phyloP scores from a whole-genome alignment of 345 rosid species.

The Eucalyptus guilfoylei region DNA sequence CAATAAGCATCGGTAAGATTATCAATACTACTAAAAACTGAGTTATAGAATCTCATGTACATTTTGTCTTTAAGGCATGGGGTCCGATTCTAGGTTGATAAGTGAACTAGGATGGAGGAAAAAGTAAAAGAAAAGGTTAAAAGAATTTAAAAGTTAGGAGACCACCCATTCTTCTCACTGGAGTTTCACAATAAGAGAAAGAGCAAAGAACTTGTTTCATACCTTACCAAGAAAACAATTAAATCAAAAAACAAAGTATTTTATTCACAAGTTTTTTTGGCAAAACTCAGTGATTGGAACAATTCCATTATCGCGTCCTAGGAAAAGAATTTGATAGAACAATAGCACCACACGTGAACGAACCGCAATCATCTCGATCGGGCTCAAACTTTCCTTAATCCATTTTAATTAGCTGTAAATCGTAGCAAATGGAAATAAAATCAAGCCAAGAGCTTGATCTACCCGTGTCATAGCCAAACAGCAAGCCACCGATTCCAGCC shows the following conservation, averaged over 20 bases:
- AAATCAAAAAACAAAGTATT: neutral
- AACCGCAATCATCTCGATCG: neutral
- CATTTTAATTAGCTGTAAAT: neutral
- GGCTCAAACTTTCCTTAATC: neutral
- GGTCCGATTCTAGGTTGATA: neutral
- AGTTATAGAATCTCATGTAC: neutral
- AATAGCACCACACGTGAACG: neutral
- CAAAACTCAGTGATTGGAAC: too few species aligned
- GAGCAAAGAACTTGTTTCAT: neutral
- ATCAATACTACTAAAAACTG: too few species aligned
- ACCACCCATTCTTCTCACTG: neutral
- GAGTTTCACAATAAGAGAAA: too few species aligned
- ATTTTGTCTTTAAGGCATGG: neutral
- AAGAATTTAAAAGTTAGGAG: neutral
- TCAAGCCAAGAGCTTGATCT: neutral
- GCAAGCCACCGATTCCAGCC: slow-evolving; percentile 91
- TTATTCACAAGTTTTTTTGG: neutral
- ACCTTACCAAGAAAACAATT: neutral
- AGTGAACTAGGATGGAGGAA: neutral
- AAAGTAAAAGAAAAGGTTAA: neutral
- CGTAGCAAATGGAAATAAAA: neutral
- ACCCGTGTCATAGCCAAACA: slow-evolving; percentile 97
- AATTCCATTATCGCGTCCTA: too few species aligned
- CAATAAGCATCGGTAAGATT: neutral
- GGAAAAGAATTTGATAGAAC: neutral